phyloP scores from a whole-genome alignment of 176 grass and related monocot species.

The Miscanthus lutarioriparius region DNA sequence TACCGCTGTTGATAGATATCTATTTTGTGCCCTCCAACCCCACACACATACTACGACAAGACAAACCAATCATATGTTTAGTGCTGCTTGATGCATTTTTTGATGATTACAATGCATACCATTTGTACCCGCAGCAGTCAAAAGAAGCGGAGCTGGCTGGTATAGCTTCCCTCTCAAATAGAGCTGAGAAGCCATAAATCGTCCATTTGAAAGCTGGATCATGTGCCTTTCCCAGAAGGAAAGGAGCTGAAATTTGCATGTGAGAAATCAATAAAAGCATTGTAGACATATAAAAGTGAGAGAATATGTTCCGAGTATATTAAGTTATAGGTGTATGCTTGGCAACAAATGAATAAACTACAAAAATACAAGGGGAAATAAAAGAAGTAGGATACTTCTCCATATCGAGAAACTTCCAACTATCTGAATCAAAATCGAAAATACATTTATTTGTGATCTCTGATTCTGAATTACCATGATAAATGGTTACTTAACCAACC shows the following conservation, averaged over 20 bases:
- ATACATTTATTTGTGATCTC: background rate
- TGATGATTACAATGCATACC: background rate
- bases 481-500: background rate
- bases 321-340: background rate
- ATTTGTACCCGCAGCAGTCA: conserved; percentile 4
- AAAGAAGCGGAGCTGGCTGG: background rate
- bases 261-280: background rate
- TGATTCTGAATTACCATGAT: background rate
- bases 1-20: background rate
- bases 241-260: conserved; percentile 8
- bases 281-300: background rate
- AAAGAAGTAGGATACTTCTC: background rate
- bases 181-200: conserved; percentile 36
- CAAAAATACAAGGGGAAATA: background rate
- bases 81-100: background rate
- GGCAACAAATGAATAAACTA: background rate
- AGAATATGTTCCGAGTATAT: background rate
- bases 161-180: conserved; percentile 13
- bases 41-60: background rate
- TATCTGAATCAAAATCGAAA: background rate
- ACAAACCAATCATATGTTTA: background rate
- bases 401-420: background rate
- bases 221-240: background rate
- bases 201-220: conserved; percentile 31
- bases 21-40: background rate